Percentiles rank a stretch among this genome's conserved stretches.
phyloP scores from a whole-genome alignment of 805 yeast genomes.

The Metschnikowia lochheadii region DNA sequence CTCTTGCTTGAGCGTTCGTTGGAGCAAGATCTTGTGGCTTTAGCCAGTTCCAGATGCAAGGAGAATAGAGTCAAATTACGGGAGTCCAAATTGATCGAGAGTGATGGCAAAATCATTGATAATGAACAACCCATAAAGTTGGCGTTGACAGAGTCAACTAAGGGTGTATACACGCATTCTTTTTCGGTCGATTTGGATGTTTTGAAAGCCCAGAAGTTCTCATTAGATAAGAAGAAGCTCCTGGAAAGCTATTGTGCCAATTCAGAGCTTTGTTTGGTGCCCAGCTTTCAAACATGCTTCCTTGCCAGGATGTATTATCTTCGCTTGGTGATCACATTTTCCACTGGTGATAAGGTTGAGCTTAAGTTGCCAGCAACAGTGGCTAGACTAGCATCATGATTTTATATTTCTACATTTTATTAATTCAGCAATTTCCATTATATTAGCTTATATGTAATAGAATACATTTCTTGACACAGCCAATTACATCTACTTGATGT shows the following conservation, averaged over 20 bases:
- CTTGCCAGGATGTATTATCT: slow-evolving; percentile 33
- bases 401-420: neutral
- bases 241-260: slow-evolving; percentile 13
- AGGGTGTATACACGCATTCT: slow-evolving; percentile 18
- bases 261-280: slow-evolving; percentile 31
- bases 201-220: slow-evolving; percentile 20
- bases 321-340: slow-evolving; percentile 19
- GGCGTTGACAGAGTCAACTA: slow-evolving; percentile 5
- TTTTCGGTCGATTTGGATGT: slow-evolving; percentile 26
- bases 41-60: slow-evolving; percentile 29
- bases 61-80: slow-evolving; percentile 25
- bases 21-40: slow-evolving; percentile 27
- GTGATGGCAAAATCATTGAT: slow-evolving; percentile 20
- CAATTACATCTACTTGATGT: slow-evolving; percentile 23
- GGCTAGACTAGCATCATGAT: neutral
- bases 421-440: neutral
- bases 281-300: slow-evolving; percentile 37
- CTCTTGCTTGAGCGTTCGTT: slow-evolving; percentile 27
- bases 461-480: neutral
- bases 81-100: slow-evolving; percentile 16
- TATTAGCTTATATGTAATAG: neutral
- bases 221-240: slow-evolving; percentile 3
- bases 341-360: slow-evolving; percentile 20
- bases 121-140: neutral
- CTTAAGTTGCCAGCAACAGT: slow-evolving; percentile 26